Conservation (phyloP, 73 alveolate species). For the Uronychia binucleata region DNA sequence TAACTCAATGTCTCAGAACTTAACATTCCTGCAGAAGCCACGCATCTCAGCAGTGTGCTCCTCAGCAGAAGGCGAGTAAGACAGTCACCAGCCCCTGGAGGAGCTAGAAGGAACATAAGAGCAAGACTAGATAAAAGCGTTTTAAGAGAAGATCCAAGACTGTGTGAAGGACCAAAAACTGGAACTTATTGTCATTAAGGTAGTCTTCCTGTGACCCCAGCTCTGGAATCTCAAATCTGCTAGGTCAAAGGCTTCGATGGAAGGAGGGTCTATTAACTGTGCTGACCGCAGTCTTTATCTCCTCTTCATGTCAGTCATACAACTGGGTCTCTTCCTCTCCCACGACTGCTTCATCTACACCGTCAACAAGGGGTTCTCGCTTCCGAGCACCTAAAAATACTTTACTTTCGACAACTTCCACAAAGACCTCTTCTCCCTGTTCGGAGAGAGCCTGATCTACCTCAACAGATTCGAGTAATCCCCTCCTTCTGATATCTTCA, state of each 20-base stretch:
- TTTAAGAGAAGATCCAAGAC: neutral
- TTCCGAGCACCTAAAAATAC: neutral
- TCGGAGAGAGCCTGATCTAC: neutral
- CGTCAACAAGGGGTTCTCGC: neutral
- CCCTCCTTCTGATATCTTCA: neutral
- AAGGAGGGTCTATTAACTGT: neutral
- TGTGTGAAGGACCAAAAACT: neutral
- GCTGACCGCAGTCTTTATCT: neutral
- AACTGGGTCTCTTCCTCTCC: neutral
- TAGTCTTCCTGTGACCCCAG: neutral
- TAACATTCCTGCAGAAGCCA: no score
- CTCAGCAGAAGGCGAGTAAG: no score
- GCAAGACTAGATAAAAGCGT: neutral
- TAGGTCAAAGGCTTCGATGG: neutral
- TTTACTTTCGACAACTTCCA: neutral
- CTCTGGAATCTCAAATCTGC: neutral
- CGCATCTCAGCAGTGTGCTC: no score
- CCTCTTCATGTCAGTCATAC: neutral
- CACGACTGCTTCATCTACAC: neutral
- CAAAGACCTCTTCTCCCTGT: neutral
- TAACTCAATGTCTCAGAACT: neutral
- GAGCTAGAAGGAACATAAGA: neutral
- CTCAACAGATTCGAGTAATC: neutral
- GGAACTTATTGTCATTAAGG: neutral
- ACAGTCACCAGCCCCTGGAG: no score